These are phyloP conservation scores for Metschnikowia proteae DNA, from an alignment of 805 yeast genomes.

Conservation along the genomic window DNA sequence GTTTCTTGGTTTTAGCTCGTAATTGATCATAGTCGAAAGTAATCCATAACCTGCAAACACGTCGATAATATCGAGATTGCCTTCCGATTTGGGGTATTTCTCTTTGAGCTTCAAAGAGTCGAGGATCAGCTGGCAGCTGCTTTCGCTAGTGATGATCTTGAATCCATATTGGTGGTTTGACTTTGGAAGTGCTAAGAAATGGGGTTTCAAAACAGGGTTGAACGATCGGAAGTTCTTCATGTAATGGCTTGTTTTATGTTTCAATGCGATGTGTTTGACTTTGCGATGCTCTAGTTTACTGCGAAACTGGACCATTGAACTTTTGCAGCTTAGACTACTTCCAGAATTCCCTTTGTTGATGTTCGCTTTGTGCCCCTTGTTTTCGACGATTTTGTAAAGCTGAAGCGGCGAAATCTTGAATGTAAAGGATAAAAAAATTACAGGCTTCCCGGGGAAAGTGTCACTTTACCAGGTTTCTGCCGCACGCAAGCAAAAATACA, in stretches of 20 bases:
- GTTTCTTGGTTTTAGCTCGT: conserved; percentile 54
- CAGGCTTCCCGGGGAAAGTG: no score
- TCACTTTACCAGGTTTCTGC: no score
- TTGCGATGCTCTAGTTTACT: not conserved
- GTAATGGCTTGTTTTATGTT: not conserved
- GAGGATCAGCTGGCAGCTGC: conserved; percentile 36
- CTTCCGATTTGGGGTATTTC: conserved; percentile 29
- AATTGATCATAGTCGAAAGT: conserved; percentile 60
- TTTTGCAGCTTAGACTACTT: no score
- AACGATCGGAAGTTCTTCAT: conserved; percentile 20
- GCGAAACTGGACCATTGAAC: no score
- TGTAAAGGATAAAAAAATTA: no score
- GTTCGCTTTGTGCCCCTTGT: no score
- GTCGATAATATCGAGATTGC: conserved; percentile 52
- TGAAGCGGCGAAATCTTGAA: no score
- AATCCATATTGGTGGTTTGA: conserved; percentile 26
- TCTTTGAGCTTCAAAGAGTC: conserved; percentile 44
- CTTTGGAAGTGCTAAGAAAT: conserved; percentile 19
- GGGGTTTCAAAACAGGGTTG: conserved; percentile 26
- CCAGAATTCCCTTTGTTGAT: no score
- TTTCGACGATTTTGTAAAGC: no score
- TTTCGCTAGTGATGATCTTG: conserved; percentile 21
- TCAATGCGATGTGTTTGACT: not conserved
- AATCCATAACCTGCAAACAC: conserved; percentile 58
- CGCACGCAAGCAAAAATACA: no score